Evolutionary conservation across 2,329 filamentous ascomycete species (phyloP).

Genomic region (Fusarium verticillioides): DNA sequence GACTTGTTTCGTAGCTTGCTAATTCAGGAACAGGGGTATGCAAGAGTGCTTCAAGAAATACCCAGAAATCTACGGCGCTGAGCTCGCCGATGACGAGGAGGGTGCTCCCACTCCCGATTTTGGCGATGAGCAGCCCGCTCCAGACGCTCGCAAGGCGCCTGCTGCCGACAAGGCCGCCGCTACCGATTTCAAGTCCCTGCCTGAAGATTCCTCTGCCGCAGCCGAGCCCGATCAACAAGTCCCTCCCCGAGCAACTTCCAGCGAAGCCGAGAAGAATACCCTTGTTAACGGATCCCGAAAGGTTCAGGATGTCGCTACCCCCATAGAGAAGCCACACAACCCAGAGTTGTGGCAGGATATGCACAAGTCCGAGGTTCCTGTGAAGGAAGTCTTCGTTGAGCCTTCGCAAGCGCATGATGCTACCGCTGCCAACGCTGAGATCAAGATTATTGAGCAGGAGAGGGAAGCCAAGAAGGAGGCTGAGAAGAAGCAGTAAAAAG

Average conservation of each 20-base stretch:
- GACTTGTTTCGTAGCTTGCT: conserved; percentile 5
- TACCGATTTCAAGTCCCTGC: conserved; percentile 3
- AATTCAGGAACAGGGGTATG: conserved; percentile 76
- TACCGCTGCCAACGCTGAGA: conserved; percentile 44
- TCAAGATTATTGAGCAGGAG: conserved; percentile 28
- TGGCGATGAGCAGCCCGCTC: conserved; percentile 45
- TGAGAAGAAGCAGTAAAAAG: conserved; percentile 11
- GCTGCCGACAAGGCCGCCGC: not conserved
- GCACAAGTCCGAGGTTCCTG: conserved; percentile 13
- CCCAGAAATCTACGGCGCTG: conserved; percentile 91
- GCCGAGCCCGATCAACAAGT: not conserved
- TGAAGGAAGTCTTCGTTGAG: conserved; percentile 26
- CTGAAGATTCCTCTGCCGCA: not conserved
- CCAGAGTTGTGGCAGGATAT: conserved; percentile 18
- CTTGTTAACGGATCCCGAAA: conserved; percentile 5
- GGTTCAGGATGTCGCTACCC: conserved; percentile 24
- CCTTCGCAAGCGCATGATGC: conserved; percentile 44
- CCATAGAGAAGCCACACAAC: conserved; percentile 24
- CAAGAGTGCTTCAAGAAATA: conserved; percentile 95
- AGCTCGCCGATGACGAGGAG: conserved; percentile 80
- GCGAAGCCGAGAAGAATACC: conserved; percentile 4
- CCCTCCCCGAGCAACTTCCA: not conserved
- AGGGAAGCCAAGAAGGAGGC: conserved; percentile 31
- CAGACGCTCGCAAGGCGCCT: conserved; percentile 18
- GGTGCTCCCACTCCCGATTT: conserved; percentile 46